Evolutionary conservation across 2,329 filamentous ascomycete genomes (phyloP).

Genomic region (Monascus ruber): DNA sequence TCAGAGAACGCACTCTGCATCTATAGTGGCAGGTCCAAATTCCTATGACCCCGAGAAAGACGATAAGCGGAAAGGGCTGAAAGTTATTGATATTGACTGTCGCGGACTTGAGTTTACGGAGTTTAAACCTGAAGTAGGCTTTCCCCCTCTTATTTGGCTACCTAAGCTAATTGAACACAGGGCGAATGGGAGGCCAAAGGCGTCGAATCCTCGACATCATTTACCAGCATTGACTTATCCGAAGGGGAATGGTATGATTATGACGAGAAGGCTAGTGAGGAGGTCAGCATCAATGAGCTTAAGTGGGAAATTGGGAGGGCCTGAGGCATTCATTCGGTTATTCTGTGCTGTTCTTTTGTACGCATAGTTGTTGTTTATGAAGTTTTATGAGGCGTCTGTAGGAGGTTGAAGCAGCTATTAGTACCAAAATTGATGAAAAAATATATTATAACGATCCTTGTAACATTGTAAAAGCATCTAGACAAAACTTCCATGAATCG

Average conservation of each 20-base stretch:
- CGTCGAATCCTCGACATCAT: slow-evolving; percentile 67
- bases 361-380: too few species aligned
- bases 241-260: slow-evolving; percentile 99
- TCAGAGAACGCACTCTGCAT: slow-evolving; percentile 51
- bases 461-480: too few species aligned
- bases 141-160: background rate
- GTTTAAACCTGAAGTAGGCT: slow-evolving; percentile 73
- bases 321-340: slow-evolving; percentile 26
- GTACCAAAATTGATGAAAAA: too few species aligned
- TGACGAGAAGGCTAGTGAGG: slow-evolving; percentile 82
- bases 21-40: slow-evolving; percentile 62
- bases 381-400: too few species aligned
- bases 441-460: too few species aligned
- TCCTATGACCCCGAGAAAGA: slow-evolving; percentile 44
- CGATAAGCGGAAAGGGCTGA: slow-evolving; percentile 54
- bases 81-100: slow-evolving; percentile 85
- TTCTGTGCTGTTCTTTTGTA: too few species aligned
- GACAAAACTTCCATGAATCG: too few species aligned
- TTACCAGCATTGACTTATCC: slow-evolving; percentile 65
- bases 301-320: slow-evolving; percentile 74
- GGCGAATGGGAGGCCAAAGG: slow-evolving; percentile 86
- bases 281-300: slow-evolving; percentile 84
- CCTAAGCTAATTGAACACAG: slow-evolving; percentile 33
- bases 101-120: slow-evolving; percentile 84
- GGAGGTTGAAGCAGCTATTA: too few species aligned